phyloP scores from a whole-genome alignment of 2,329 filamentous ascomycete species.

The Paecilomyces niveus region DNA sequence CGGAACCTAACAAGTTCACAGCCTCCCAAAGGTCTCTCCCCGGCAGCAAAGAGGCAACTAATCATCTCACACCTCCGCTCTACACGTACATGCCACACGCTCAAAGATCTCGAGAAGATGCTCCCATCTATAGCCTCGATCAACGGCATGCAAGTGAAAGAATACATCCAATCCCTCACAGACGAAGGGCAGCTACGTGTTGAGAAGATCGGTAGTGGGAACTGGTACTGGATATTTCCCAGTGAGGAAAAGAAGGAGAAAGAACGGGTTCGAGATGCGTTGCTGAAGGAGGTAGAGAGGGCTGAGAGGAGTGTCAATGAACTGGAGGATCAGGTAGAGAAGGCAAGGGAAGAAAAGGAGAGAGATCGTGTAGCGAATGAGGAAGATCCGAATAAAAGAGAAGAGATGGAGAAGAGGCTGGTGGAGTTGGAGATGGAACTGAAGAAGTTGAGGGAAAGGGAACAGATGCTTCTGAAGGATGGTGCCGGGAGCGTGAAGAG shows the following conservation, averaged over 20 bases:
- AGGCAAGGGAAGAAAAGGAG: conserved; percentile 20
- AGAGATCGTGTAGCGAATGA: conserved; percentile 12
- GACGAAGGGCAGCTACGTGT: conserved; percentile 57
- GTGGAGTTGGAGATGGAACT: conserved; percentile 23
- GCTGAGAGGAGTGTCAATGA: conserved; percentile 21
- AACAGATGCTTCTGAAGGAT: conserved; percentile 11
- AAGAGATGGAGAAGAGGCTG: background rate
- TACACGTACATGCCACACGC: conserved; percentile 54
- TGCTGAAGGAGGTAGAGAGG: conserved; percentile 23
- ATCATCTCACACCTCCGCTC: conserved; percentile 55
- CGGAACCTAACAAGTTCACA: conserved; percentile 4
- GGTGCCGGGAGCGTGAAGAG: conserved; percentile 23
- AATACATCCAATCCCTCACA: conserved; percentile 55
- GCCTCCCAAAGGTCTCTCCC: conserved; percentile 49
- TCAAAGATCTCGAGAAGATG: conserved; percentile 62
- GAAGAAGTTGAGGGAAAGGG: conserved; percentile 25
- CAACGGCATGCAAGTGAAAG: conserved; percentile 61
- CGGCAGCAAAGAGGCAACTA: conserved; percentile 50
- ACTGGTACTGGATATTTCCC: conserved; percentile 65
- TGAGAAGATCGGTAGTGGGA: conserved; percentile 64
- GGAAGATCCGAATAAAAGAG: conserved; percentile 12
- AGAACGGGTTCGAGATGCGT: conserved; percentile 23
- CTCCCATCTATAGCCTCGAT: conserved; percentile 56
- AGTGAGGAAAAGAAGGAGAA: conserved; percentile 49
- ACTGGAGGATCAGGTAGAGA: conserved; percentile 27